phyloP scores from a whole-genome alignment of 257 asterid species.

The Solanum chiquidenum region DNA sequence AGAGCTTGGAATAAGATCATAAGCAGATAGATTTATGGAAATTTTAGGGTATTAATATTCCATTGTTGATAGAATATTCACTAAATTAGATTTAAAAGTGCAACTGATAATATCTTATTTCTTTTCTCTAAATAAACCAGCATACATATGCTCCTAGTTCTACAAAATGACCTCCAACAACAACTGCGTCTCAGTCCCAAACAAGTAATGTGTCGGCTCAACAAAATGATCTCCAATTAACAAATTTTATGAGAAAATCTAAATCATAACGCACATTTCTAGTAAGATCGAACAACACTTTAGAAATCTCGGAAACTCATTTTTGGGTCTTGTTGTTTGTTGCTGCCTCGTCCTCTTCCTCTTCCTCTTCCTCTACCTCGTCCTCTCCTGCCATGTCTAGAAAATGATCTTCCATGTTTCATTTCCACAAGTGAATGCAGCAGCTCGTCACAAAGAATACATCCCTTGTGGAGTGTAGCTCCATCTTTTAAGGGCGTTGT shows the following conservation, averaged over 20 bases:
- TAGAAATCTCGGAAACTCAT: slow-evolving; percentile 87
- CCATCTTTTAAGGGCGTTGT: slow-evolving; percentile 79
- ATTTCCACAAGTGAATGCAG: slow-evolving; percentile 77
- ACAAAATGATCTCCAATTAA: background rate
- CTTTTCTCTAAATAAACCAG: background rate
- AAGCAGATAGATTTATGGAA: background rate
- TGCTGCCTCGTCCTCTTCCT: slow-evolving; percentile 41
- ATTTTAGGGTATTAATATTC: background rate
- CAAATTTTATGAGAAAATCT: background rate
- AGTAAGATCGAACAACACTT: background rate
- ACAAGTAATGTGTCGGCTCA: background rate
- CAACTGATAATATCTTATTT: background rate
- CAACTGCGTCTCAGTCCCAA: background rate
- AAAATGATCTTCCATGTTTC: slow-evolving; percentile 72
- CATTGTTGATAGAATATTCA: background rate
- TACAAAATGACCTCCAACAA: background rate
- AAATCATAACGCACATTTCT: background rate
- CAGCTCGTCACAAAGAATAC: slow-evolving; percentile 78
- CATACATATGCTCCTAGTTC: background rate
- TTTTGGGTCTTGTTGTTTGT: slow-evolving; percentile 63
- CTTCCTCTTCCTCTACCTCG: slow-evolving; percentile 64
- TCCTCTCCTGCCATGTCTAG: slow-evolving; percentile 43
- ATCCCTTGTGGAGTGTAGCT: slow-evolving; percentile 58
- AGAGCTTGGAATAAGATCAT: background rate
- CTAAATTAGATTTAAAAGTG: background rate